Percentiles rank a stretch among this genome's conserved stretches.
These are phyloP conservation scores for Globisporangium okanoganense DNA, from an alignment of 352 stramenopile genomes.

Conservation along the genomic window DNA sequence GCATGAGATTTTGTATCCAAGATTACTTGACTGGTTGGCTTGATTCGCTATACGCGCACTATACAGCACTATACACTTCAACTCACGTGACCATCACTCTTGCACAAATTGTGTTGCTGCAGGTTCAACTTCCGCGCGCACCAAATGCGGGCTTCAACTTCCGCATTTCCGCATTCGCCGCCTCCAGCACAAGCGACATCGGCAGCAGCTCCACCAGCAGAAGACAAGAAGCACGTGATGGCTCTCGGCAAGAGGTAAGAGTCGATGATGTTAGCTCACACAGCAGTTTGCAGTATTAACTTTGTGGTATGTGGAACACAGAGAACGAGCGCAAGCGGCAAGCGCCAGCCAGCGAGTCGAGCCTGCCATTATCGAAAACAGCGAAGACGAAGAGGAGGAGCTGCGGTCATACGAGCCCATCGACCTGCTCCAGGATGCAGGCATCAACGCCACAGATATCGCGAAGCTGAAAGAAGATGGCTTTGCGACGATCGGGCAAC, in stretches of 20 bases:
- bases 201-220: background rate
- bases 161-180: slow-evolving; percentile 9
- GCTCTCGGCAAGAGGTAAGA: slow-evolving; percentile 15
- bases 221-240: background rate
- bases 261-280: background rate
- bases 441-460: slow-evolving; percentile 75
- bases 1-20: background rate
- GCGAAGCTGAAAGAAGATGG: slow-evolving; percentile 74
- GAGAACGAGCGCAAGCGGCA: slow-evolving; percentile 19
- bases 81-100: slow-evolving; percentile 2
- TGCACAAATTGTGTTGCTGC: background rate
- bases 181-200: background rate
- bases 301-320: background rate
- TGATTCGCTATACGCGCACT: background rate
- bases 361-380: slow-evolving; percentile 26
- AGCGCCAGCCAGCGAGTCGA: slow-evolving; percentile 22
- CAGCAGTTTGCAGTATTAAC: background rate
- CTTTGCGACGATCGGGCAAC: slow-evolving; percentile 75
- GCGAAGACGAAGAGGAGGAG: slow-evolving; percentile 59
- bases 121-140: background rate
- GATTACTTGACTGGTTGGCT: background rate
- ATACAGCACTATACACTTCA: slow-evolving; percentile 8
- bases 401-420: slow-evolving; percentile 68
- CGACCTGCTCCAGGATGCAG: slow-evolving; percentile 66
- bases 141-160: background rate